Conservation (phyloP, 164 flowering plant species). For the Malania oleifera region DNA sequence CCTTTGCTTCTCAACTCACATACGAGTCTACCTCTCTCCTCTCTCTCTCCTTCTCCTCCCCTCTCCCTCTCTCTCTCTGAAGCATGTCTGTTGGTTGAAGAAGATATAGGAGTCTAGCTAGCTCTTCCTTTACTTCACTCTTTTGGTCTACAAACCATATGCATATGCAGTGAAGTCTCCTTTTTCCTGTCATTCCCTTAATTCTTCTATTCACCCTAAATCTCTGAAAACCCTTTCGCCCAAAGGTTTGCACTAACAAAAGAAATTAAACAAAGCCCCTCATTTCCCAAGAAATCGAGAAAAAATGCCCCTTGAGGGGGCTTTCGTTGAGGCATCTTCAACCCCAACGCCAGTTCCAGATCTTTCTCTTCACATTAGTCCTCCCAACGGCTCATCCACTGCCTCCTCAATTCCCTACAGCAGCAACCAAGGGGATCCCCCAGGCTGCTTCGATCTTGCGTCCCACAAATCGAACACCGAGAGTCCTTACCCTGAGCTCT, state of each 20-base stretch:
- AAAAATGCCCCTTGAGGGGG: slow-evolving; percentile 29
- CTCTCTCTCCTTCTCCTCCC: slow-evolving; percentile 15
- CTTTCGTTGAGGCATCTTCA: slow-evolving; percentile 11
- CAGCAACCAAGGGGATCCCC: slow-evolving; percentile 1
- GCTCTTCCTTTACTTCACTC: background rate
- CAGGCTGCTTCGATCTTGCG: slow-evolving; percentile 8
- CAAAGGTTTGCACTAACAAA: slow-evolving; percentile 2
- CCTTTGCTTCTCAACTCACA: slow-evolving; percentile 13
- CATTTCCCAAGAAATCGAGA: background rate
- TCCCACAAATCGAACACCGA: slow-evolving; percentile 14
- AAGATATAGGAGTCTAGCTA: slow-evolving; percentile 10
- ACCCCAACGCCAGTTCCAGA: background rate
- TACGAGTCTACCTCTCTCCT: slow-evolving; percentile 8
- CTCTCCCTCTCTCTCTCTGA: slow-evolving; percentile 10
- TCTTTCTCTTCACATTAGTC: slow-evolving; percentile 1
- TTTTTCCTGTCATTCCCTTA: background rate
- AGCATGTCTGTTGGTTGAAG: slow-evolving; percentile 31
- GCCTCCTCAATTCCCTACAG: slow-evolving; percentile 16
- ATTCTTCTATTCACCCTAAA: background rate
- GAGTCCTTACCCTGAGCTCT: slow-evolving; percentile 14
- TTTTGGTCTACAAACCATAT: background rate
- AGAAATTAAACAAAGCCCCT: background rate
- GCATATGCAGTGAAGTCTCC: too few relatives aligned
- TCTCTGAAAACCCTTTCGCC: background rate
- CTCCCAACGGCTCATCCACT: slow-evolving; percentile 13